A percentile compares a stretch with the other conserved stretches of the same genome.
Conservation (phyloP, 2,329 filamentous ascomycete genomes). For the Colletotrichum lentis region DNA sequence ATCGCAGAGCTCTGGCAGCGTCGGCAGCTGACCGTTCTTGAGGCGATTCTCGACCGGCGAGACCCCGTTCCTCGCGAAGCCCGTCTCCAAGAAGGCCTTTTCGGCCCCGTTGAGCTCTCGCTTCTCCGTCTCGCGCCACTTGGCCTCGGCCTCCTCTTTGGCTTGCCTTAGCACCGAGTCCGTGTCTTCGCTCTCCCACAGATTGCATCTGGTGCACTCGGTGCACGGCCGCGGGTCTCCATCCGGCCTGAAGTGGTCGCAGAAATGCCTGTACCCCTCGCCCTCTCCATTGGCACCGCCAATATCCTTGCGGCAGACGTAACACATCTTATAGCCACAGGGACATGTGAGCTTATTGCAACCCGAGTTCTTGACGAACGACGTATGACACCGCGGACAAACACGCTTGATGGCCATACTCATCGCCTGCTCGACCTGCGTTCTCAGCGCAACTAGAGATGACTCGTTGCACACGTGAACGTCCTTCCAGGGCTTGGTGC, state of each 20-base stretch:
- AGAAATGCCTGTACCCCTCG: slow-evolving; percentile 93
- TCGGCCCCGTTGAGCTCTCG: slow-evolving; percentile 63
- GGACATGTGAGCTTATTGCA: slow-evolving; percentile 98
- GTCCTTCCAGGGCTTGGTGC: slow-evolving; percentile 83
- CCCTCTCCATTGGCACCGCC: slow-evolving; percentile 53
- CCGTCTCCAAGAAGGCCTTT: slow-evolving; percentile 65
- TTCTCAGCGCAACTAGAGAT: slow-evolving; percentile 80
- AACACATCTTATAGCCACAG: slow-evolving; percentile 98
- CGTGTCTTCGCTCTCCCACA: slow-evolving; percentile 79
- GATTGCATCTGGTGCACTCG: slow-evolving; percentile 82
- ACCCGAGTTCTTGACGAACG: slow-evolving; percentile 90
- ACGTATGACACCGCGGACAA: slow-evolving; percentile 88
- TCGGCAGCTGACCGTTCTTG: slow-evolving; percentile 48
- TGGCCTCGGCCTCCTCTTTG: slow-evolving; percentile 73
- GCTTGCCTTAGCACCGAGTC: slow-evolving; percentile 74
- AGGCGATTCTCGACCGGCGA: slow-evolving; percentile 48
- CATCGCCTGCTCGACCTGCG: slow-evolving; percentile 90
- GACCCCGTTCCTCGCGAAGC: slow-evolving; percentile 48
- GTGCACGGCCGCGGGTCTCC: slow-evolving; percentile 75
- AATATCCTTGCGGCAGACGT: slow-evolving; percentile 85
- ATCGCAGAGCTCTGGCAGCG: slow-evolving; percentile 56
- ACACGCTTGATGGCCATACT: slow-evolving; percentile 94
- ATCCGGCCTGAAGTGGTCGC: slow-evolving; percentile 88
- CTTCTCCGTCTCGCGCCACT: slow-evolving; percentile 74
- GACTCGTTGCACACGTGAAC: slow-evolving; percentile 91